Evolutionary conservation across 371 early-diverging fungal genomes (phyloP), one percentile per base, ranked within the genome.

Genomic region (Saksenaea oblongispora): DNA sequence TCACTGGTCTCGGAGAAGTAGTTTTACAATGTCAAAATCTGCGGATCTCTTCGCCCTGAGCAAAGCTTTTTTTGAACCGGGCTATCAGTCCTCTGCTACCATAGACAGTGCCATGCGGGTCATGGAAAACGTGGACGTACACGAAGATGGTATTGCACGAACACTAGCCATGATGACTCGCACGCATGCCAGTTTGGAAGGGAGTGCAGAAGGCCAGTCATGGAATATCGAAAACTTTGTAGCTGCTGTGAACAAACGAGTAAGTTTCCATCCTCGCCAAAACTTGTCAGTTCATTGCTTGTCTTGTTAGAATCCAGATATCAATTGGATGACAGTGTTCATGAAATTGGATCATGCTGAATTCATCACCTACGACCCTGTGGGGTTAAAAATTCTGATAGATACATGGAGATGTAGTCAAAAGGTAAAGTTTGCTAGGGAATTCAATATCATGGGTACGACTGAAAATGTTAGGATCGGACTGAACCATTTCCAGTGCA

Each of bases 281-380:
- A 35, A 11, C 18, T 3, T 15, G 51, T 18, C 7, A 27, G 10
- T 22, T 58, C 36, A 28, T 37, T 22, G 1, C 24, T 54, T 53
- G 11, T n/a, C 15, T 15, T 11, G 31, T 7, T 59, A 86, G 84
- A 74, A 84, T 63, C 78, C 82, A 5, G 60, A 65, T 22, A 58
- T 91, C 8, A 87, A 91, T 65, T 91, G 90, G 90, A 65, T 68
- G 34, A 68, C 70, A 39, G 87, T 92, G 1, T 65, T 91, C 36
- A 67, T 80, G 22, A 67, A 78, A 34, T 71, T 91, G 59, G 94
- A 94, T 66, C 83, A 85, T 54, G 78, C 86, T 24, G 91, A 89
- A 18, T 89, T 91, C 63, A 67, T 75, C 54, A 61, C 93, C 24
- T 61, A 67, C 35, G 88, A 90, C 70, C 69, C 73, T 9, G 63